Evolutionary conservation across 495 filamentous ascomycete species (phyloP).

Genomic region (Jackrogersella minutella): DNA sequence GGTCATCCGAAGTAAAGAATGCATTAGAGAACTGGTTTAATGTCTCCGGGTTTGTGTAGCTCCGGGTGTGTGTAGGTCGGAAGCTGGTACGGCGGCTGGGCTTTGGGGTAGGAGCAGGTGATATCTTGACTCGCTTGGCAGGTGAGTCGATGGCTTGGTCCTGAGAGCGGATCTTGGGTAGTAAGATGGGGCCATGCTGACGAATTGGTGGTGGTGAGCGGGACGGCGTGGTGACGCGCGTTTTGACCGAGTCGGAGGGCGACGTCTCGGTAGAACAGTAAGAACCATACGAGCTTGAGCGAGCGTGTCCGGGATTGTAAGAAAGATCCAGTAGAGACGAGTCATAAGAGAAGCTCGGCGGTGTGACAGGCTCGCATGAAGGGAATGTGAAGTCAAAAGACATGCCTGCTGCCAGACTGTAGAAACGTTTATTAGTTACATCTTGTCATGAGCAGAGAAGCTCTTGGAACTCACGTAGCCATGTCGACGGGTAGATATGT

Average conservation of each 20-base stretch:
- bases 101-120: conserved; percentile 41
- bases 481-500: conserved; percentile 50
- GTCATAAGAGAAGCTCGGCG: conserved; percentile 63
- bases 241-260: conserved; percentile 74
- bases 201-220: conserved; percentile 72
- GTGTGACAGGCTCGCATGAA: conserved; percentile 55
- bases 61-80: conserved; percentile 65
- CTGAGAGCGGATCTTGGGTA: conserved; percentile 87
- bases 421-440: conserved; percentile 38
- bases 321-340: conserved; percentile 60
- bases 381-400: conserved; percentile 62
- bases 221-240: conserved; percentile 74
- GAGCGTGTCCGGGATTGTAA: conserved; percentile 56
- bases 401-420: conserved; percentile 60
- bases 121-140: conserved; percentile 53
- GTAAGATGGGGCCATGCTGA: conserved; percentile 79
- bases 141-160: conserved; percentile 71
- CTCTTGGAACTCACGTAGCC: conserved; percentile 59
- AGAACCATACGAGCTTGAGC: conserved; percentile 63
- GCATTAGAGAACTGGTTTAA: conserved; percentile 62
- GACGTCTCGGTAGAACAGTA: conserved; percentile 74
- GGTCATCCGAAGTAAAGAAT: conserved; percentile 48
- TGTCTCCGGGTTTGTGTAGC: conserved; percentile 71
- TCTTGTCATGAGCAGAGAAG: not conserved
- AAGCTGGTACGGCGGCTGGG: conserved; percentile 45